Evolutionary conservation across 192 early-diverging fungal species (phyloP), one percentile per base, ranked within the genome.

Genomic region (Coemansia sp.): DNA sequence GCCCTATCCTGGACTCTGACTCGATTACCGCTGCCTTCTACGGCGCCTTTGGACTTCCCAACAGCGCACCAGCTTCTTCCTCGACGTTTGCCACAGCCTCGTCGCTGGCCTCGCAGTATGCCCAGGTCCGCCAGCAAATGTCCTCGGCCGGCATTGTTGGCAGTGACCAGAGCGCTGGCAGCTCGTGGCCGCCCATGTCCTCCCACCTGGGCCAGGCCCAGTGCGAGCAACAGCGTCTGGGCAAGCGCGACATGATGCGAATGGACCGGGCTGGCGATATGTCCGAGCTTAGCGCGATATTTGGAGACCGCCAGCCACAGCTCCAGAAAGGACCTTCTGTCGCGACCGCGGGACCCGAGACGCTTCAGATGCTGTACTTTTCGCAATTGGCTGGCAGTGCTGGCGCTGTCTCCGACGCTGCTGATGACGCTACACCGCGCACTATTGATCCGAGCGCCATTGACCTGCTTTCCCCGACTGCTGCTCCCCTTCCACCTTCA

Each of bases 381-480:
- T 69, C 66, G 22, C 70, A 79, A 58, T 52, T 79, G 53, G 76
- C 76, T 12, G 40, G 65, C 65, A 71, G 62, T n/a, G 65, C 70
- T 1, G 58, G 65, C 1, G 60, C 70, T 10, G 59, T 60, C 0
- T 32, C 70, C 0, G 58, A 52, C n/a, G 64, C 60, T n/a, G 46
- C 53, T 33, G 33, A 41, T 34, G 67, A 69, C 7, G 52, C 33
- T 42, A 53, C 72, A 4, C 76, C 76, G 10, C 58, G 66, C 63
- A 79, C 76, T 14, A 79, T 79, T 40, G 53, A 79, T 29, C 76
- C 76, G 10, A 79, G 76, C 56, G 70, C 76, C 54, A 79, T 79
- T n/a, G 61, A 64, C 18, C 38, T 67, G 37, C 62, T 69, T 27
- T 60, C 54, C 12, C 40, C 52, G 53, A 10, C 37, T 3, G 14